Evolutionary conservation across 108 stramenopile genomes (phyloP), one percentile per base, ranked within the genome.

Genomic region (Cyclotella cryptica): DNA sequence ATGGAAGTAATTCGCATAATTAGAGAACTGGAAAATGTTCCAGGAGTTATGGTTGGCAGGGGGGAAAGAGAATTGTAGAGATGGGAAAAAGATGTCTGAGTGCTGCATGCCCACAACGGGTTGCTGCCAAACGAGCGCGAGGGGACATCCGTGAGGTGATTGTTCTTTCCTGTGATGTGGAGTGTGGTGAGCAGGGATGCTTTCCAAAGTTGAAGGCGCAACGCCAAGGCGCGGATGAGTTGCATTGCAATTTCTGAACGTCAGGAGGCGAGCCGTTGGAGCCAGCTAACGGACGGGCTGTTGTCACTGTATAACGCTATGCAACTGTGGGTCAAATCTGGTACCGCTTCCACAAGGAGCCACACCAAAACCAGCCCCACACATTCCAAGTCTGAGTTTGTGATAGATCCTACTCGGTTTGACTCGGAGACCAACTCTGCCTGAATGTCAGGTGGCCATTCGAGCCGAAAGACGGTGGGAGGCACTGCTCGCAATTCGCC

Each of bases 371-470:
- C n/a, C n/a, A n/a, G n/a, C 72, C 86, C 15, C n/a, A 63, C 86
- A 53, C 78, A 22, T 49, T 84, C 79, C 21, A 81, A 35, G 21
- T 87, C 81, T 0, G 76, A 75, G 65, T 85, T 85, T n/a, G n/a
- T n/a, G n/a, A n/a, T n/a, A n/a, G n/a, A n/a, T n/a, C n/a, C n/a
- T n/a, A n/a, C n/a, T n/a, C n/a, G n/a, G n/a, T n/a, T n/a, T n/a
- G n/a, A n/a, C n/a, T n/a, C n/a, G 21, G 63, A 15, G 77, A 80
- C 44, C 74, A 58, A 27, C 84, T 22, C 30, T 0, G 18, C 19
- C 3, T 52, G 46, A 19, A 91, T 74, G 12, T 65, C 41, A 10
- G 61, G 10, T 6, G 88, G 77, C 80, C 80, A 73, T 15, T 72
- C 60, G 28, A 66, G 11, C 6, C 73, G 55, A 51, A 81, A 81